phyloP scores from a whole-genome alignment of 257 asterid genomes.

The Anisodus acutangulus region DNA sequence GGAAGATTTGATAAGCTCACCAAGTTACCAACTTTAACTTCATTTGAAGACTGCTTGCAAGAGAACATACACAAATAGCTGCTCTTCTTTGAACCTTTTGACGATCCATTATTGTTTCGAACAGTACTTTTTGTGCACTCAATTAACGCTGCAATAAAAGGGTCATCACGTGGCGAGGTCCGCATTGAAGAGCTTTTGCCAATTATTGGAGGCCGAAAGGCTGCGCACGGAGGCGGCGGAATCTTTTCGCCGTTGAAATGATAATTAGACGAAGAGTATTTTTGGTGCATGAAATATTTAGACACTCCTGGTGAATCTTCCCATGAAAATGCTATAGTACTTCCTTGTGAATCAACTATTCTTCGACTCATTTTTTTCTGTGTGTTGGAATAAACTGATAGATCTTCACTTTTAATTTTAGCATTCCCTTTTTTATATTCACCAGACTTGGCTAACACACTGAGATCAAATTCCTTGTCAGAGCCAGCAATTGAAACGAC shows the following conservation, averaged over 20 bases:
- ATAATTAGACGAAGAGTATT: slow-evolving; percentile 22
- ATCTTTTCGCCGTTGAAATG: not conserved
- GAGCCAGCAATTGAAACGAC: not conserved
- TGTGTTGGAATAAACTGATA: not conserved
- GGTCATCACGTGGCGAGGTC: slow-evolving; percentile 49
- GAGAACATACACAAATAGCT: slow-evolving; percentile 39
- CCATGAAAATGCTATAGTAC: slow-evolving; percentile 71
- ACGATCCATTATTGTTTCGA: slow-evolving; percentile 21
- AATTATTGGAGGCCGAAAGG: slow-evolving; percentile 28
- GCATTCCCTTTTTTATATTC: not conserved
- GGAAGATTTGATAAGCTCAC: slow-evolving; percentile 54
- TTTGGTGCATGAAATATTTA: slow-evolving; percentile 45
- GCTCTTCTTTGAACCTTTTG: slow-evolving; percentile 23
- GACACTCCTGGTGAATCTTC: slow-evolving; percentile 75
- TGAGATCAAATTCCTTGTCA: not conserved
- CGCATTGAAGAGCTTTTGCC: slow-evolving; percentile 34
- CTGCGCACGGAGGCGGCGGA: slow-evolving; percentile 21
- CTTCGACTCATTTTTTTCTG: slow-evolving; percentile 48
- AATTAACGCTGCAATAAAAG: slow-evolving; percentile 61
- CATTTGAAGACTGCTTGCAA: slow-evolving; percentile 53
- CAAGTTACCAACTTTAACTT: slow-evolving; percentile 49
- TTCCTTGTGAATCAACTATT: slow-evolving; percentile 47
- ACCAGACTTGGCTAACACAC: not conserved
- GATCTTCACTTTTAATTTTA: not conserved
- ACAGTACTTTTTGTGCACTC: slow-evolving; percentile 47